Evolutionary conservation across 192 early-diverging fungal species (phyloP).

Genomic region (Cladochytrium replicatum): DNA sequence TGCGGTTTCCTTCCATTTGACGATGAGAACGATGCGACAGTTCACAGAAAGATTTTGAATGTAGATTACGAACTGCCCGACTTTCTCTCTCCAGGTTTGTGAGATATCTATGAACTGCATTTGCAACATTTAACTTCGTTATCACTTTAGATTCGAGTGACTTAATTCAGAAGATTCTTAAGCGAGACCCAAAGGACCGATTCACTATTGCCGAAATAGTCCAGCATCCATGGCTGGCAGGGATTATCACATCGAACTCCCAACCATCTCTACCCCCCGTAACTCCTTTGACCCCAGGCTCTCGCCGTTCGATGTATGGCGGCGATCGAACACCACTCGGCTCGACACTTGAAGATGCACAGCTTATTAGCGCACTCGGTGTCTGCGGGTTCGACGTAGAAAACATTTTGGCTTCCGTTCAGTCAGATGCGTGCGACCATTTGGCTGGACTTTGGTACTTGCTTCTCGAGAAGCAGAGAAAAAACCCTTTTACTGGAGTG

Average conservation of each 20-base stretch:
- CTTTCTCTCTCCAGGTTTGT: constrained; percentile 45
- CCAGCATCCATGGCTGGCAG: constrained; percentile 52
- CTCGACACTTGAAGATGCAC: constrained; percentile 35
- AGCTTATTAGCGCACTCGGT: constrained; percentile 31
- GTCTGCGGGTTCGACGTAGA: constrained; percentile 49
- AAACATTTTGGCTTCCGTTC: constrained; percentile 41
- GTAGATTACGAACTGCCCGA: constrained; percentile 63
- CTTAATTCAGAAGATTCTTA: constrained; percentile 55
- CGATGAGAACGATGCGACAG: constrained; percentile 60
- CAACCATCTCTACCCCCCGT: no score
- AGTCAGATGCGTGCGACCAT: constrained; percentile 45
- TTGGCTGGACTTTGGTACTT: constrained; percentile 62
- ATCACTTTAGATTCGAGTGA: constrained; percentile 38
- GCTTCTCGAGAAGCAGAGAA: constrained; percentile 35
- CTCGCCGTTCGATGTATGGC: constrained; percentile 12
- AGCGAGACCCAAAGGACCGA: constrained; percentile 55
- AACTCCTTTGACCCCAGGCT: constrained; percentile 15
- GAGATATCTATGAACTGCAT: background rate
- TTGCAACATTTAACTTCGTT: background rate
- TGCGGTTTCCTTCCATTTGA: constrained; percentile 44
- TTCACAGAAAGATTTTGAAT: constrained; percentile 60
- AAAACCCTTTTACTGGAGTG: no score
- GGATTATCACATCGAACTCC: constrained; percentile 5
- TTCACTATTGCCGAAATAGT: constrained; percentile 54
- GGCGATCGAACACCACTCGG: constrained; percentile 18